Base-by-base conservation (phyloP, 495 filamentous ascomycete species). In the Copromyces sp. region DNA sequence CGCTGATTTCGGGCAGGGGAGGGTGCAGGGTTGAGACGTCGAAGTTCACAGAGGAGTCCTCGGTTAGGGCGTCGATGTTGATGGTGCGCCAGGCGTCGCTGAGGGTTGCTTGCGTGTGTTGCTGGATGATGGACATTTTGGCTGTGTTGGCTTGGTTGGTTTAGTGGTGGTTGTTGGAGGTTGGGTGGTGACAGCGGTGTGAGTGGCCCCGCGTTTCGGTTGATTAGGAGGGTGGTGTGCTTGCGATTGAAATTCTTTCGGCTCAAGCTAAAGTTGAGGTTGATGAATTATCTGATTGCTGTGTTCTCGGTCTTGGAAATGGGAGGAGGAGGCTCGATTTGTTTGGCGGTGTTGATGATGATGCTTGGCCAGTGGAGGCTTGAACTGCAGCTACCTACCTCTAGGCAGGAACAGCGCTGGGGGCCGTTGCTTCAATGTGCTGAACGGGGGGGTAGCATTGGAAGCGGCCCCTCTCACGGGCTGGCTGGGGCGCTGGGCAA, bases 31-130 rank as follows among this genome's bases (percentile, higher is more conserved):
- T 90, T 68, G 90, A 86, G 77, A 91, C 87, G 78, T 94, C 90
- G 84, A 97, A 97, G 87, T 97, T 97, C 79, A 88, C 83, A 65
- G 91, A 85, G 72, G 91, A 92, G 82, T 97, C 94, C n/a, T 93
- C 91, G 82, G 94, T 90, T 71, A 95, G 88, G 75, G 89, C 87
- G 82, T 97, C 94, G 83, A 97, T 90, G 85, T 97, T 93, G 86
- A 97, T 95, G 77, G 93, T 97, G 80, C 94, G 92, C 90, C 93
- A 97, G 86, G 84, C 85, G 76, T 88, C 87, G 79, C 79, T 78
- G 35, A 88, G 82, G 71, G 86, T 80, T 41, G 86, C 82, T 40
- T 77, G 68, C 68, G 83, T 84, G 78, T 86, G 83, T 76, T 88
- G 85, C 75, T 87, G 87, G 78, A 88, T 87, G 74, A 88, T 86